Percentiles rank a stretch among this genome's conserved stretches.
Evolutionary conservation across 805 yeast genomes (phyloP).

Genomic region (Yamadazyma scolyti): DNA sequence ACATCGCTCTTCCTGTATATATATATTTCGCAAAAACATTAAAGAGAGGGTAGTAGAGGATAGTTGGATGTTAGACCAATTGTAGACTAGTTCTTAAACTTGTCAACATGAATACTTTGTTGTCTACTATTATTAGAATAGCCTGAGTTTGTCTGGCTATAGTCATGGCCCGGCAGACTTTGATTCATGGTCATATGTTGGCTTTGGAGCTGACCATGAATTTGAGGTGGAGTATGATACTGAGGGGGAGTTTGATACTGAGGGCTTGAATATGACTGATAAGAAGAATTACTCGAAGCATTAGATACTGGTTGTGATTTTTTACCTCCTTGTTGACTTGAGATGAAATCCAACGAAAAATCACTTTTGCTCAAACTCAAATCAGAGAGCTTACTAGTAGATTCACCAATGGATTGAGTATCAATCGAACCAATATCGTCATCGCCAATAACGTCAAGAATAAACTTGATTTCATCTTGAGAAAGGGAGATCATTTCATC

Average conservation of each 20-base stretch:
- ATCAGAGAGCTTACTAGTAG: constrained; percentile 1
- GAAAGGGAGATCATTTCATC: background rate
- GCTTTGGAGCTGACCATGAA: too few relatives aligned
- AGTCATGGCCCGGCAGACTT: too few relatives aligned
- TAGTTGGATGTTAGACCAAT: constrained; percentile 3
- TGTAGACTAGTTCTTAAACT: constrained; percentile 10
- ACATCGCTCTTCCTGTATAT: too few relatives aligned
- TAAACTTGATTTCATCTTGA: background rate
- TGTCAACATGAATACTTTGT: constrained; percentile 32
- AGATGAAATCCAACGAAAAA: too few relatives aligned
- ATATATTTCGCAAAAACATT: background rate
- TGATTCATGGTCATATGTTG: too few relatives aligned
- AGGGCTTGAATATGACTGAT: constrained; percentile 1
- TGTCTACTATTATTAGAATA: constrained; percentile 22
- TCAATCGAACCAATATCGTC: background rate
- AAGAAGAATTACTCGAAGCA: background rate
- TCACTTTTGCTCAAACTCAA: constrained; percentile 2
- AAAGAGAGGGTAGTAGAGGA: background rate
- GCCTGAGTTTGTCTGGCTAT: too few relatives aligned
- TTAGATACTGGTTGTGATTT: constrained; percentile 1
- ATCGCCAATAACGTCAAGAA: background rate
- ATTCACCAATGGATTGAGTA: constrained; percentile 1
- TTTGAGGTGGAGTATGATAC: constrained; percentile 2
- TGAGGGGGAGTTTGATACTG: background rate
- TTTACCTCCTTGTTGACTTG: background rate